Evolutionary conservation across 2,329 filamentous ascomycete genomes (phyloP).

Genomic region (Amphichorda felina): DNA sequence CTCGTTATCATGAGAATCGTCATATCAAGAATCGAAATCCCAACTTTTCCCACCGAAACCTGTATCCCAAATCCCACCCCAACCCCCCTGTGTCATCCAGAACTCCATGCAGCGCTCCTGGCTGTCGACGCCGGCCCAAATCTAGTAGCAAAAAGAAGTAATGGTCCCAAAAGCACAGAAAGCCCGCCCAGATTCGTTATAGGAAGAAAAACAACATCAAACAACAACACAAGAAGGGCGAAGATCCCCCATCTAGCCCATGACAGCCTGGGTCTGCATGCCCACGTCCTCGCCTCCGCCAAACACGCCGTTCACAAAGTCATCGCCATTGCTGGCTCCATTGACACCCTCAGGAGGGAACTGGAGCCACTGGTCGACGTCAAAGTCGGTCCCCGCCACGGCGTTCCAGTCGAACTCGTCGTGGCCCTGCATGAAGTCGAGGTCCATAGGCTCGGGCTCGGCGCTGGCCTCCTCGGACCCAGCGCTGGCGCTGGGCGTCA

Average conservation of each 20-base stretch:
- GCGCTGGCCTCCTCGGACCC: conserved; percentile 23
- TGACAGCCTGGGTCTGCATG: neutral
- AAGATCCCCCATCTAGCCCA: neutral
- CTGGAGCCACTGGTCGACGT: conserved; percentile 48
- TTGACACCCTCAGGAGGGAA: conserved; percentile 36
- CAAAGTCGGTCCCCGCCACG: conserved; percentile 38
- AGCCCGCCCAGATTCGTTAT: too few species aligned
- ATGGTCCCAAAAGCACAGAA: too few species aligned
- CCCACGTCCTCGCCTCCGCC: neutral
- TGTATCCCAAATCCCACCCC: too few species aligned
- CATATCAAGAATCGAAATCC: too few species aligned
- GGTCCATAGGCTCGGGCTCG: conserved; percentile 25
- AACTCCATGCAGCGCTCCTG: neutral
- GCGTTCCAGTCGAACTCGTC: conserved; percentile 44
- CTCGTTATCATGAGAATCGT: too few species aligned
- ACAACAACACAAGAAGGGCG: neutral
- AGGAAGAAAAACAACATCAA: too few species aligned
- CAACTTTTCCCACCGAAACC: too few species aligned
- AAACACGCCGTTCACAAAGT: neutral
- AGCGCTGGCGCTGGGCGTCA: conserved; percentile 33
- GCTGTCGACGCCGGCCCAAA: neutral
- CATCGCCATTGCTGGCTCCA: conserved; percentile 1
- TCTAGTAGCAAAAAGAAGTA: neutral
- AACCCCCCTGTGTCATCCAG: neutral
- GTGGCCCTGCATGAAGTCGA: conserved; percentile 33